Percentiles rank a stretch among this genome's conserved stretches.
Evolutionary conservation across 2,329 filamentous ascomycete genomes (phyloP).

Genomic region (Monilinia aucupariae): DNA sequence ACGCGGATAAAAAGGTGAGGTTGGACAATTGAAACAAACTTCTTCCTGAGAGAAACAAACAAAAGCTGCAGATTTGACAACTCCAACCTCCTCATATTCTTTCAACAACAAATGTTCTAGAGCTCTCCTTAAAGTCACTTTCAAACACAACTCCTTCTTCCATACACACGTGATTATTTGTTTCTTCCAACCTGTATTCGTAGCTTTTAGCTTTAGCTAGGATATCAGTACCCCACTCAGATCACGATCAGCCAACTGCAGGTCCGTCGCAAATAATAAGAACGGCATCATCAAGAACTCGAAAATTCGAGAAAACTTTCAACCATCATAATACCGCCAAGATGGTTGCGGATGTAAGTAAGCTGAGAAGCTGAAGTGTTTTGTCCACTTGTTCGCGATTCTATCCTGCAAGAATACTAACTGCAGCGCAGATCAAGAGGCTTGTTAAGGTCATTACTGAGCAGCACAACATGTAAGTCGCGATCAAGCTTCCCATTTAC

Average conservation of each 20-base stretch:
- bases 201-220: not conserved
- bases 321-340: constrained; percentile 20
- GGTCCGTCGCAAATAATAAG: constrained; percentile 11
- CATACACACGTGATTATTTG: constrained; percentile 16
- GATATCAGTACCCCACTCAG: constrained; percentile 14
- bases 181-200: not conserved
- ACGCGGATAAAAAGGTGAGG: not conserved
- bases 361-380: not conserved
- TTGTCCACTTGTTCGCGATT: not conserved
- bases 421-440: constrained; percentile 59
- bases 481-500: not conserved
- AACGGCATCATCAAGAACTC: constrained; percentile 10
- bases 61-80: not conserved
- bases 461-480: constrained; percentile 66
- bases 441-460: constrained; percentile 89
- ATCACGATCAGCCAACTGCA: constrained; percentile 14
- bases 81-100: not conserved
- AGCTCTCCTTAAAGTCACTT: not conserved
- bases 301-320: constrained; percentile 10
- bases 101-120: not conserved
- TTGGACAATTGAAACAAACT: not conserved
- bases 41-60: not conserved
- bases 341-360: constrained; percentile 35
- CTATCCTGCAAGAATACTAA: constrained; percentile 10
- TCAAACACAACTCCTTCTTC: not conserved